phyloP scores from a whole-genome alignment of 352 stramenopile species.

The Blastocystis sp. region DNA sequence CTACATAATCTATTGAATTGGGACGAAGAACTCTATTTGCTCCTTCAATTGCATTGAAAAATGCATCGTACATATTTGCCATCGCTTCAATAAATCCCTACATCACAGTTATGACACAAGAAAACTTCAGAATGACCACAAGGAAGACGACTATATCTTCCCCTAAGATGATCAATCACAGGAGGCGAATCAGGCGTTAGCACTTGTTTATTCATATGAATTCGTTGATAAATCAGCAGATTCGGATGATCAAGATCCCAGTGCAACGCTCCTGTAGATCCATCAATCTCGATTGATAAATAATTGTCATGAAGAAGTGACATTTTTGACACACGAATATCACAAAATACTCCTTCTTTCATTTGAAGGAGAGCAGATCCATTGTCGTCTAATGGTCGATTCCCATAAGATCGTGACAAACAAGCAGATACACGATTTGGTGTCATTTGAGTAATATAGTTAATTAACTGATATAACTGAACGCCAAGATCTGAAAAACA shows the following conservation, averaged over 20 bases:
- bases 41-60: constrained; percentile 24
- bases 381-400: background rate
- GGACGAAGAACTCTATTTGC: background rate
- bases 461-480: background rate
- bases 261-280: background rate
- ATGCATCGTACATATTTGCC: constrained; percentile 42
- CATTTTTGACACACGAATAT: constrained; percentile 6
- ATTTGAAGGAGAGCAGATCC: background rate
- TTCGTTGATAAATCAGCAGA: constrained; percentile 18
- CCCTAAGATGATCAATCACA: constrained; percentile 21
- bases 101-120: background rate
- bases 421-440: background rate
- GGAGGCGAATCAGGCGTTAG: constrained; percentile 18
- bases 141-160: background rate
- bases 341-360: constrained; percentile 22
- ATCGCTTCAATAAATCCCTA: constrained; percentile 36
- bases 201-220: constrained; percentile 36
- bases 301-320: constrained; percentile 39
- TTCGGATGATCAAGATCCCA: background rate
- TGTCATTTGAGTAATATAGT: constrained; percentile 12
- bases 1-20: background rate
- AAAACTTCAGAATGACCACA: background rate
- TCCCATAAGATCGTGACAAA: background rate
- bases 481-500: constrained; percentile 30
- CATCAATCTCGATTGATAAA: constrained; percentile 5